Evolutionary conservation across 495 filamentous ascomycete species (phyloP).

Genomic region (Trichoderma asperelloides): DNA sequence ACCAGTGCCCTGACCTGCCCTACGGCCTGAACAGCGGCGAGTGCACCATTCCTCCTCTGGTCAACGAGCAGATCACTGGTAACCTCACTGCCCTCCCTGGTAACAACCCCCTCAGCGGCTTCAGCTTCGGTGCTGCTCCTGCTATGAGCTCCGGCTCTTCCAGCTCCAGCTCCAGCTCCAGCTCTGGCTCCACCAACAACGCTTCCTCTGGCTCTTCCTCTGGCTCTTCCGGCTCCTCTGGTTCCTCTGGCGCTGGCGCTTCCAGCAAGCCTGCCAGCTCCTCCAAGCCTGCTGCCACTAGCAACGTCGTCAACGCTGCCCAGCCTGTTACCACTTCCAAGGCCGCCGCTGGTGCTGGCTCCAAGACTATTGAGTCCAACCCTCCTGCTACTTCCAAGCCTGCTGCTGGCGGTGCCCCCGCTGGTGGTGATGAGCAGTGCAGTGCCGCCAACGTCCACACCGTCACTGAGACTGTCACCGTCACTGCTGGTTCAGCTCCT

Average conservation of each 20-base stretch:
- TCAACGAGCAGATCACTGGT: slow-evolving; percentile 23
- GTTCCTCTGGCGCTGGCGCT: background rate
- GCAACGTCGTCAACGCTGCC: background rate
- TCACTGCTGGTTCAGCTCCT: slow-evolving; percentile 13
- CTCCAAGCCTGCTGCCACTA: slow-evolving; percentile 6
- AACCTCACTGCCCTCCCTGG: slow-evolving; percentile 44
- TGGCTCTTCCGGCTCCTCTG: slow-evolving; percentile 5
- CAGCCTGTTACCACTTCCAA: background rate
- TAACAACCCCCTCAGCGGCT: slow-evolving; percentile 43
- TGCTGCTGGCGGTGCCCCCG: slow-evolving; percentile 7
- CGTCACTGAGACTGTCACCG: slow-evolving; percentile 37
- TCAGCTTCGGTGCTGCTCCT: slow-evolving; percentile 19
- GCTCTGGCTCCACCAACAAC: slow-evolving; percentile 17
- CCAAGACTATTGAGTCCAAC: background rate
- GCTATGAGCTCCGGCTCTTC: slow-evolving; percentile 6
- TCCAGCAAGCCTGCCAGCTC: background rate
- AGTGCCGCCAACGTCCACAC: slow-evolving; percentile 32
- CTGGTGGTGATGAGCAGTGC: slow-evolving; percentile 26
- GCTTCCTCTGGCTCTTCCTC: slow-evolving; percentile 11
- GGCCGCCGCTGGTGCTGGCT: slow-evolving; percentile 9
- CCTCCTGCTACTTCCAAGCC: background rate
- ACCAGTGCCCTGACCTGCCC: slow-evolving; percentile 45
- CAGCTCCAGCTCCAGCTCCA: slow-evolving; percentile 18
- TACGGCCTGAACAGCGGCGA: slow-evolving; percentile 30
- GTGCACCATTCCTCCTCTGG: slow-evolving; percentile 40